These are phyloP conservation scores for Xylaria sp. DNA, from an alignment of 2,329 filamentous ascomycete species.

Conservation along the genomic window DNA sequence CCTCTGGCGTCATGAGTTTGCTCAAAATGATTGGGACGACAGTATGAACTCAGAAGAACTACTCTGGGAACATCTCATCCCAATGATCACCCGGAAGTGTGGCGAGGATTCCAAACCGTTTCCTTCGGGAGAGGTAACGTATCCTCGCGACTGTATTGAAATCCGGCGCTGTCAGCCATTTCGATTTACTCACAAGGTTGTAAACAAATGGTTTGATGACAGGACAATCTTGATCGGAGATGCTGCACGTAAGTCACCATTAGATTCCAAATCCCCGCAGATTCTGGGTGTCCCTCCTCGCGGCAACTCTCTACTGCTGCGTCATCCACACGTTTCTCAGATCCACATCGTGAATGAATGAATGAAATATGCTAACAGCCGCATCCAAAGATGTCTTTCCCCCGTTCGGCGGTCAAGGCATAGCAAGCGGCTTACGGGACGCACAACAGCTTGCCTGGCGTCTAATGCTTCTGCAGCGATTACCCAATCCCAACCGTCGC, in stretches of 20 bases:
- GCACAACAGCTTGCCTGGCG: conserved; percentile 52
- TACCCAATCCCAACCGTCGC: conserved; percentile 22
- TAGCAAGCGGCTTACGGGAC: conserved; percentile 52
- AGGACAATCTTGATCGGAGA: conserved; percentile 60
- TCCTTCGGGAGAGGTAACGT: conserved; percentile 48
- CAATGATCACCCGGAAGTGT: conserved; percentile 47
- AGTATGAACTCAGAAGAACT: conserved; percentile 49
- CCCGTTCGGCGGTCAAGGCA: conserved; percentile 56
- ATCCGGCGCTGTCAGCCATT: conserved; percentile 59
- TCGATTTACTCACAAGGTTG: conserved; percentile 57
- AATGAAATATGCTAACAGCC: neutral
- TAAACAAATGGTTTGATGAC: conserved; percentile 58
- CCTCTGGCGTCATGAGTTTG: conserved; percentile 58
- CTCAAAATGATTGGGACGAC: conserved; percentile 46
- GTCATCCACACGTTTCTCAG: neutral
- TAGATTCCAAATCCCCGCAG: neutral
- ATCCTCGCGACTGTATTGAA: conserved; percentile 59
- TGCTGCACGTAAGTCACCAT: conserved; percentile 54
- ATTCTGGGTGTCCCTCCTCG: neutral
- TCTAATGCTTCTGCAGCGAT: conserved; percentile 41
- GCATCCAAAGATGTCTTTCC: conserved; percentile 56
- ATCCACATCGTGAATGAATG: neutral
- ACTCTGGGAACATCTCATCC: conserved; percentile 46
- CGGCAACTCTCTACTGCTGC: neutral
- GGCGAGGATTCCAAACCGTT: conserved; percentile 44